A percentile compares a stretch with the other conserved stretches of the same genome.
Conservation (phyloP, 2,329 filamentous ascomycete genomes). For the Alternaria panax region DNA sequence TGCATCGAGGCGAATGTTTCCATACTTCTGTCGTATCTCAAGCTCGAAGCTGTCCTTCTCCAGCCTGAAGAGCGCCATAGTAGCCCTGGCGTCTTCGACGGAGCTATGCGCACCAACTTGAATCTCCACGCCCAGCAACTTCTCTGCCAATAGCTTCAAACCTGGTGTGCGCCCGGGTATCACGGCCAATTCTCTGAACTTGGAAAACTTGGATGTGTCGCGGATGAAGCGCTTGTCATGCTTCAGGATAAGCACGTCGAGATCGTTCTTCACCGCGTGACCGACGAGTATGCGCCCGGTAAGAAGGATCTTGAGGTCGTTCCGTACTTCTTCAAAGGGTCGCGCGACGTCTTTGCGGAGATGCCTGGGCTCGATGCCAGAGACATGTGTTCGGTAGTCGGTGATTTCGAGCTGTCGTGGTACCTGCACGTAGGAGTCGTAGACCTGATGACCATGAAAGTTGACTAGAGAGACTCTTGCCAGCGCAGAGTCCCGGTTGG, state of each 20-base stretch:
- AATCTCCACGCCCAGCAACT: constrained; percentile 65
- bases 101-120: constrained; percentile 68
- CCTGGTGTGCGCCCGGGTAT: constrained; percentile 70
- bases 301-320: constrained; percentile 72
- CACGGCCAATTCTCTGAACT: constrained; percentile 73
- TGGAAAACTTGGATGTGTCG: constrained; percentile 80
- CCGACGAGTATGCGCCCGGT: constrained; percentile 78
- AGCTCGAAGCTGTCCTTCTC: constrained; percentile 86
- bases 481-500: constrained; percentile 74
- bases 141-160: constrained; percentile 65
- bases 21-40: constrained; percentile 73
- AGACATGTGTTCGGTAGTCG: constrained; percentile 89
- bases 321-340: constrained; percentile 77
- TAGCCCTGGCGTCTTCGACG: constrained; percentile 81
- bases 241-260: constrained; percentile 75
- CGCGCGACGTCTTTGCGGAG: constrained; percentile 63
- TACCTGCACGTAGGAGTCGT: constrained; percentile 89
- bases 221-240: constrained; percentile 81
- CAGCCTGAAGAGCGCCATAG: constrained; percentile 86
- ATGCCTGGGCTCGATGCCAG: constrained; percentile 77
- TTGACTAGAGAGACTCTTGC: constrained; percentile 91
- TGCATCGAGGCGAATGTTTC: constrained; percentile 36
- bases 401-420: constrained; percentile 73
- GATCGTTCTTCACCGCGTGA: constrained; percentile 81
- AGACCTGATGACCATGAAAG: constrained; percentile 89